These are phyloP conservation scores for Vitis rotundifolia DNA, from an alignment of 164 flowering plant species.

Conservation along the genomic window DNA sequence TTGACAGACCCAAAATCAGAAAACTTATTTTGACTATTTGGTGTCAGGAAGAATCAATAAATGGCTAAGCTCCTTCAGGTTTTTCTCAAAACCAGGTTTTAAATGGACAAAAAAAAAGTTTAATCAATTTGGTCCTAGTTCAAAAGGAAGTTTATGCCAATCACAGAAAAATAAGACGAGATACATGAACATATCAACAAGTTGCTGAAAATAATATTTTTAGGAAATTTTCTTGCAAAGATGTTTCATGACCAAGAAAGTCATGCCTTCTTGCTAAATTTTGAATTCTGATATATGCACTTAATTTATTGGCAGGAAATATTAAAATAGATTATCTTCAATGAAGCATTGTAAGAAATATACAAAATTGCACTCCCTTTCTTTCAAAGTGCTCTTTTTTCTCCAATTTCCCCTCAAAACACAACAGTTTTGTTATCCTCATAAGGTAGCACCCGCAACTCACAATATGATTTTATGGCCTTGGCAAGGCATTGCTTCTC, in stretches of 20 bases:
- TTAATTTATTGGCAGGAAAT: not conserved
- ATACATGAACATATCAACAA: not conserved
- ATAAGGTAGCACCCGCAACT: slow-evolving; percentile 81
- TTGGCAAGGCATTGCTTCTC: slow-evolving; percentile 86
- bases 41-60: too few relatives aligned
- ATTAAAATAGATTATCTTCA: too few relatives aligned
- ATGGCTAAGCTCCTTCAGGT: too few relatives aligned
- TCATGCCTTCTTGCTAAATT: not conserved
- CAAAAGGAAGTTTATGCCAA: too few relatives aligned
- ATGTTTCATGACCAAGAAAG: not conserved
- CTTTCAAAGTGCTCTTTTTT: not conserved
- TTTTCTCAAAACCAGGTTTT: too few relatives aligned
- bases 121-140: too few relatives aligned
- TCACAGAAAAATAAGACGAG: too few relatives aligned
- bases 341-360: too few relatives aligned
- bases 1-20: too few relatives aligned
- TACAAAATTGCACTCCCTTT: too few relatives aligned
- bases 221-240: not conserved
- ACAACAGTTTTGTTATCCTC: slow-evolving; percentile 77
- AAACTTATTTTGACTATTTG: too few relatives aligned
- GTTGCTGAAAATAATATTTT: not conserved
- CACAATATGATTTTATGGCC: slow-evolving; percentile 88
- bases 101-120: too few relatives aligned
- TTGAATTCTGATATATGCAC: not conserved
- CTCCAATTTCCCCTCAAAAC: slow-evolving; percentile 35